These are phyloP conservation scores for Pseudogymnoascus sp. DNA, from an alignment of 2,329 filamentous ascomycete genomes.

Conservation along the genomic window DNA sequence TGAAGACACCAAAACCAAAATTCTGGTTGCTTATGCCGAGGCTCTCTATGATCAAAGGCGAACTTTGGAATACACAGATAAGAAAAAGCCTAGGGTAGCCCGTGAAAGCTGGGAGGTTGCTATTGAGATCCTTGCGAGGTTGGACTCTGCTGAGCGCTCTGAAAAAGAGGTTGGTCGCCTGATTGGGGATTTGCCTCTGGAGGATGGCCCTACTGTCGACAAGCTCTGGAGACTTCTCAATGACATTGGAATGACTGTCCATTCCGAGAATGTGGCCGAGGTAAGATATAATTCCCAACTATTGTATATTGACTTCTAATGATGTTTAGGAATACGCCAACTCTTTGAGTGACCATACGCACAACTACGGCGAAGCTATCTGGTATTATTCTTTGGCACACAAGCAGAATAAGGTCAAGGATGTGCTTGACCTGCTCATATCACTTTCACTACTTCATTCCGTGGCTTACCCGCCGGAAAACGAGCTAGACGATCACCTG, in stretches of 20 bases:
- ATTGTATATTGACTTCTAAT: conserved; percentile 20
- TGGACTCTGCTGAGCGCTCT: conserved; percentile 65
- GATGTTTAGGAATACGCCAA: conserved; percentile 72
- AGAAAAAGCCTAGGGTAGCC: conserved; percentile 21
- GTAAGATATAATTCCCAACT: conserved; percentile 40
- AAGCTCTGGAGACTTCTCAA: conserved; percentile 73
- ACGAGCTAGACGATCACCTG: conserved; percentile 66
- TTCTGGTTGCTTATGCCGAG: conserved; percentile 68
- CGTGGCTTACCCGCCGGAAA: conserved; percentile 62
- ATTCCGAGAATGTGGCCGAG: conserved; percentile 75
- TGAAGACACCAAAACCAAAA: conserved; percentile 67
- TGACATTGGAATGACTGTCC: conserved; percentile 67
- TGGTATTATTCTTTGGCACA: conserved; percentile 89
- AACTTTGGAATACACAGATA: conserved; percentile 22
- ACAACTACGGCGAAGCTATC: conserved; percentile 76
- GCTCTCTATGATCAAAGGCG: conserved; percentile 48
- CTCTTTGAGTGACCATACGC: conserved; percentile 59
- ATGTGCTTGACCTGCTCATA: conserved; percentile 78
- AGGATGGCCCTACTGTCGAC: conserved; percentile 65
- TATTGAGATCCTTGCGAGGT: conserved; percentile 70
- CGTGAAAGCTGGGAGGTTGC: conserved; percentile 85
- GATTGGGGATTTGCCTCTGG: conserved; percentile 61
- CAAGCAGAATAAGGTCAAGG: conserved; percentile 66
- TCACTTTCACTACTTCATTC: conserved; percentile 83
- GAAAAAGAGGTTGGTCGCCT: conserved; percentile 67